phyloP scores from a whole-genome alignment of 1,139 yeast genomes.

The Sugiyamaella grinbergsii region DNA sequence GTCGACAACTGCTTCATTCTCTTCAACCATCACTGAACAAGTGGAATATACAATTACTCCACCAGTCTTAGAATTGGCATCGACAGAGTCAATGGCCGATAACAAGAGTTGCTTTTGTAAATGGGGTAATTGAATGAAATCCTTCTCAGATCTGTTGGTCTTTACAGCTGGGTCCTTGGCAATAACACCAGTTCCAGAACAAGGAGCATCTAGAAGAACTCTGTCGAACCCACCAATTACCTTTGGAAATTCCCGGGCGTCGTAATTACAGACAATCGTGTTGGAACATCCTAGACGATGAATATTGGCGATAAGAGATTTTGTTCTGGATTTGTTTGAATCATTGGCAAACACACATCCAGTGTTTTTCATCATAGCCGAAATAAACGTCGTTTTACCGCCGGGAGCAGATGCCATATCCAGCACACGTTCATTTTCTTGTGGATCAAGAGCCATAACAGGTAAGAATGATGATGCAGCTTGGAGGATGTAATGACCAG shows the following conservation, averaged over 20 bases:
- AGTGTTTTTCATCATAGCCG: slow-evolving; percentile 97
- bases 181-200: slow-evolving; percentile 99
- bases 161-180: slow-evolving; percentile 97
- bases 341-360: slow-evolving; percentile 98
- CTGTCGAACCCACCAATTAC: slow-evolving; percentile 98
- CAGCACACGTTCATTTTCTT: slow-evolving; percentile 88
- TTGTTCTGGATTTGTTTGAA: slow-evolving; percentile 93
- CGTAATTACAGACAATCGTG: slow-evolving; percentile 95
- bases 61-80: slow-evolving; percentile 87
- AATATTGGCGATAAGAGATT: slow-evolving; percentile 93
- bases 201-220: slow-evolving; percentile 94
- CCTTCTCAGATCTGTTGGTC: slow-evolving; percentile 91
- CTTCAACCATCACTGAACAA: slow-evolving; percentile 97
- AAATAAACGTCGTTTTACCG: slow-evolving; percentile 95
- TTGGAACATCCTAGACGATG: slow-evolving; percentile 96
- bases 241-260: slow-evolving; percentile 97
- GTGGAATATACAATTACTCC: slow-evolving; percentile 96
- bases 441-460: slow-evolving; percentile 96
- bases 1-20: slow-evolving; percentile 98
- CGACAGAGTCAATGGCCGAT: slow-evolving; percentile 97
- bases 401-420: slow-evolving; percentile 99
- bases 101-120: slow-evolving; percentile 90
- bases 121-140: slow-evolving; percentile 95
- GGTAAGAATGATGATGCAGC: slow-evolving; percentile 98
- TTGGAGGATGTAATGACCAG: slow-evolving; percentile 96